These are phyloP conservation scores for Barnettozyma hawaiiensis DNA, from an alignment of 1,139 yeast genomes.

Conservation along the genomic window DNA sequence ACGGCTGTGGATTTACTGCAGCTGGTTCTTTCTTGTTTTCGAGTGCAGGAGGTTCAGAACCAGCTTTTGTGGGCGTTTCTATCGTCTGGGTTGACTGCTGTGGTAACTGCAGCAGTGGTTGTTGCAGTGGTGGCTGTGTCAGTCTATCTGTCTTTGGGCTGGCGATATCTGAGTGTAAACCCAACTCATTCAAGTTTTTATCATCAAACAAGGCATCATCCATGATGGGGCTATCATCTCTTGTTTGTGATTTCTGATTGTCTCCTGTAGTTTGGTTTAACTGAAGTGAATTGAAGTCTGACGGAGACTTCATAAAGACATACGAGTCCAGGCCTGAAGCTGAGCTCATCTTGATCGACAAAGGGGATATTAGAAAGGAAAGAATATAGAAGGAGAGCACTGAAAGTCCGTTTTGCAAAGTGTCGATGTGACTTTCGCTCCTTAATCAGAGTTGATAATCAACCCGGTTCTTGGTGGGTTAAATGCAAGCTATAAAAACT, in stretches of 20 bases:
- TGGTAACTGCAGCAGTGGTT: no score
- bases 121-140: no score
- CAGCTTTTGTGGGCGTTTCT: background rate
- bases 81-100: background rate
- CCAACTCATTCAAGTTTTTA: background rate
- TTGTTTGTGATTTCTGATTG: slow-evolving; percentile 2
- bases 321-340: slow-evolving; percentile 14
- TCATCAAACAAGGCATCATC: slow-evolving; percentile 6
- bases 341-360: slow-evolving; percentile 12
- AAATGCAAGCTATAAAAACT: background rate
- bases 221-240: slow-evolving; percentile 10
- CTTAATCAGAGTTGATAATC: background rate
- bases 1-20: background rate
- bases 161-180: slow-evolving; percentile 4
- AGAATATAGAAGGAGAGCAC: background rate
- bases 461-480: background rate
- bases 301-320: slow-evolving; percentile 8
- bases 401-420: background rate
- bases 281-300: slow-evolving; percentile 12
- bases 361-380: no score
- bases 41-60: background rate
- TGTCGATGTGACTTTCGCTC: slow-evolving; percentile 2
- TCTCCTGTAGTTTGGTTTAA: slow-evolving; percentile 4
- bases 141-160: slow-evolving; percentile 1
- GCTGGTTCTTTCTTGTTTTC: background rate